phyloP scores from a whole-genome alignment of 192 early-diverging fungal species.

The Cladochytrium replicatum region DNA sequence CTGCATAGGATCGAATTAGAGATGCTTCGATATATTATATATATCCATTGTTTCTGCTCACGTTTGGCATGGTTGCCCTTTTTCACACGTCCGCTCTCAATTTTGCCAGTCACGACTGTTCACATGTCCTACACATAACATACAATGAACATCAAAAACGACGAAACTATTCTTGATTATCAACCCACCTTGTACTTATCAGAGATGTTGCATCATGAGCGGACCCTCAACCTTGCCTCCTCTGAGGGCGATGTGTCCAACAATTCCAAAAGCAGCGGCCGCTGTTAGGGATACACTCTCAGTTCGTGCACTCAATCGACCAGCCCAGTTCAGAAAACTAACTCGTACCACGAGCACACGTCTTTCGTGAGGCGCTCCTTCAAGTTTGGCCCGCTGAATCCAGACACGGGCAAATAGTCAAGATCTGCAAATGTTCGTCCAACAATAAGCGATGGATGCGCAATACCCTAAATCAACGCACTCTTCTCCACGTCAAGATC shows the following conservation, averaged over 20 bases:
- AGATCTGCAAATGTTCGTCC: slow-evolving; percentile 61
- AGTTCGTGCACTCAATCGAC: slow-evolving; percentile 21
- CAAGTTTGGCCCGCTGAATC: slow-evolving; percentile 92
- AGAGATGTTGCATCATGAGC: slow-evolving; percentile 84
- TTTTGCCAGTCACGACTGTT: slow-evolving; percentile 88
- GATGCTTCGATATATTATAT: too few relatives aligned
- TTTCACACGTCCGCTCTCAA: slow-evolving; percentile 85
- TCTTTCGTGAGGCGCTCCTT: slow-evolving; percentile 64
- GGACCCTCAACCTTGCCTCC: slow-evolving; percentile 85
- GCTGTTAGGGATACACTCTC: slow-evolving; percentile 12
- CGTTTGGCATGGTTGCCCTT: slow-evolving; percentile 95
- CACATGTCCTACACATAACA: slow-evolving; percentile 88
- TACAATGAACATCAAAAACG: too few relatives aligned
- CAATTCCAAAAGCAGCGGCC: slow-evolving; percentile 82
- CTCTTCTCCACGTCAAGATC: too few relatives aligned
- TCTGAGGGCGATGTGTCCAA: slow-evolving; percentile 72
- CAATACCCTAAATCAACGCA: too few relatives aligned
- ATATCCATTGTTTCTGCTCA: too few relatives aligned
- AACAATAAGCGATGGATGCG: too few relatives aligned
- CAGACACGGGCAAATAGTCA: slow-evolving; percentile 86
- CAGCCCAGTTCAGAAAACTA: too few relatives aligned
- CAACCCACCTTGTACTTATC: slow-evolving; percentile 75
- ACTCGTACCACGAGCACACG: slow-evolving; percentile 57
- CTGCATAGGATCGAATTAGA: too few relatives aligned
- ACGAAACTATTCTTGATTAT: not conserved